Percentiles rank a stretch among this genome's conserved stretches.
Evolutionary conservation across 1,284 basidiomycete genomes (phyloP).

Genomic region (Termitomyces sp.): DNA sequence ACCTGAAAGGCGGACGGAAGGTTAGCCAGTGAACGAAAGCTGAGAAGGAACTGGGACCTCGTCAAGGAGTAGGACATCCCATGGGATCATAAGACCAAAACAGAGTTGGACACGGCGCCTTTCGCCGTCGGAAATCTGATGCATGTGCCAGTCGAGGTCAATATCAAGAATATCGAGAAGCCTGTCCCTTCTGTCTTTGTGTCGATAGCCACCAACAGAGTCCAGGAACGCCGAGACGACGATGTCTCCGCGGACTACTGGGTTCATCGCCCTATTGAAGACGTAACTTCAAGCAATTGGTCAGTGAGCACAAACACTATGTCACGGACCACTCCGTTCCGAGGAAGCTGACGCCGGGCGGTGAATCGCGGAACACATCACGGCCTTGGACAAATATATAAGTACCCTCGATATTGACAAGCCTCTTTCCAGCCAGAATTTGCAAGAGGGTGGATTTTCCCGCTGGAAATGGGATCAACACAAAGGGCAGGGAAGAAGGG

Average conservation of each 20-base stretch:
- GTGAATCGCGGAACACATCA: conserved; percentile 80
- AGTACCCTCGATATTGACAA: conserved; percentile 58
- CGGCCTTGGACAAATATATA: conserved; percentile 69
- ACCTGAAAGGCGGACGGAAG: conserved; percentile 46
- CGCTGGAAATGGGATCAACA: conserved; percentile 38
- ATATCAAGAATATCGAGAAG: conserved; percentile 92
- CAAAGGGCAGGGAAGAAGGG: conserved; percentile 4
- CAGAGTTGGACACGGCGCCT: conserved; percentile 88
- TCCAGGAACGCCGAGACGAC: conserved; percentile 87
- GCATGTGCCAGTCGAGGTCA: conserved; percentile 92
- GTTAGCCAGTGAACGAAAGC: not conserved
- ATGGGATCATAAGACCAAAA: conserved; percentile 95
- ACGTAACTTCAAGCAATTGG: conserved; percentile 4
- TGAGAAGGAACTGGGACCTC: conserved; percentile 50
- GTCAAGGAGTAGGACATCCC: conserved; percentile 91
- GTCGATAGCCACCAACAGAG: conserved; percentile 92
- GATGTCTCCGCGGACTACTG: conserved; percentile 91
- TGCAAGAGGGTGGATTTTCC: conserved; percentile 96
- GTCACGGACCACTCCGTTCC: conserved; percentile 80
- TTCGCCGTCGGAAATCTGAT: conserved; percentile 94
- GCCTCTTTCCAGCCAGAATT: conserved; percentile 89
- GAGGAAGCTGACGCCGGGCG: conserved; percentile 80
- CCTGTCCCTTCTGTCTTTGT: conserved; percentile 83
- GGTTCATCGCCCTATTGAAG: conserved; percentile 82
- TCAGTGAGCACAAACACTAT: not conserved